These are phyloP conservation scores for Carallia brachiata DNA, from an alignment of 345 rosid genomes.

Conservation along the genomic window DNA sequence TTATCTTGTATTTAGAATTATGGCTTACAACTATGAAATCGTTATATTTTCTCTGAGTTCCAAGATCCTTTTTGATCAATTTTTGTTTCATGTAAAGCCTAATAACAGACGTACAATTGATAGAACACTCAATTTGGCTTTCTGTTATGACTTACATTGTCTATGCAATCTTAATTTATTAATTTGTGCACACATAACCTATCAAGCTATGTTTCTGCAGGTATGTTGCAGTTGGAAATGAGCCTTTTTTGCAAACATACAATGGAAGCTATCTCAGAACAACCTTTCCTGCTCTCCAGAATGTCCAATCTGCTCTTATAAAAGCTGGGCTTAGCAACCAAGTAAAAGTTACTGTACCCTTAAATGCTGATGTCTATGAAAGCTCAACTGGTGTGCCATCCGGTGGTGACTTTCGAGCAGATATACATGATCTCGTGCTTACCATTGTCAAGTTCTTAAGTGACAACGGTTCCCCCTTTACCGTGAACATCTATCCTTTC, in stretches of 20 bases:
- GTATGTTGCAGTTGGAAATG: constrained; percentile 86
- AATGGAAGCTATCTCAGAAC: constrained; percentile 49
- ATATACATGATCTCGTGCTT: constrained; percentile 59
- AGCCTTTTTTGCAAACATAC: constrained; percentile 74
- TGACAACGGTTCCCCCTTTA: constrained; percentile 53
- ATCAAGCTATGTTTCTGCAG: constrained; percentile 26
- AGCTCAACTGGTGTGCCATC: constrained; percentile 63
- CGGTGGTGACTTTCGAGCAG: constrained; percentile 68
- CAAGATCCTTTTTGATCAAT: too few species aligned
- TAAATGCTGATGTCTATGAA: constrained; percentile 83
- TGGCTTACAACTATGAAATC: too few species aligned
- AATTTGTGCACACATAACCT: not conserved
- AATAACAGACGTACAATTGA: not conserved
- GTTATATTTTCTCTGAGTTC: too few species aligned
- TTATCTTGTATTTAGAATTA: too few species aligned
- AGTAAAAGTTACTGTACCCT: constrained; percentile 76
- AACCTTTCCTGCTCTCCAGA: constrained; percentile 81
- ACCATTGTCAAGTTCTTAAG: constrained; percentile 59
- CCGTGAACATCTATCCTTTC: constrained; percentile 89
- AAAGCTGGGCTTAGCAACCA: constrained; percentile 75
- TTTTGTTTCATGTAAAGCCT: too few species aligned
- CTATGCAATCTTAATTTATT: not conserved
- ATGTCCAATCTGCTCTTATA: constrained; percentile 79
- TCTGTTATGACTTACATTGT: too few species aligned
- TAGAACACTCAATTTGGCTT: not conserved